Percentiles rank a stretch among this genome's conserved stretches.
Conservation (phyloP, 345 rosid species). For the Abelmoschus esculentus region DNA sequence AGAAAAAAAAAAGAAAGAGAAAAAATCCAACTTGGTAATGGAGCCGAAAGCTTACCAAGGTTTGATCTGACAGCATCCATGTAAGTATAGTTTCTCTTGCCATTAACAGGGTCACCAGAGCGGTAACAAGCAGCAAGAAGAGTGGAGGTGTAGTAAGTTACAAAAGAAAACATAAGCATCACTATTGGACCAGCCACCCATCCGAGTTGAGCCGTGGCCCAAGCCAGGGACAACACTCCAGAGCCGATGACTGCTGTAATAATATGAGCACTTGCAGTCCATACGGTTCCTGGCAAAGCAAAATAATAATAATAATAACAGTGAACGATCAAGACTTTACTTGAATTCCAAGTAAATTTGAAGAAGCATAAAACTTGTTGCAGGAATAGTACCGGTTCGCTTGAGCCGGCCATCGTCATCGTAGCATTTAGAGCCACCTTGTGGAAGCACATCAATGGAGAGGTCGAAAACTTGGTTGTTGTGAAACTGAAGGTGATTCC, state of each 20-base stretch:
- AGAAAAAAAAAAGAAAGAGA: background rate
- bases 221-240: constrained; percentile 38
- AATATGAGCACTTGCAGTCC: constrained; percentile 43
- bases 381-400: constrained; percentile 47
- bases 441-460: constrained; percentile 31
- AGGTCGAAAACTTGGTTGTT: constrained; percentile 24
- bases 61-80: constrained; percentile 48
- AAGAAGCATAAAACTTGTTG: background rate
- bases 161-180: constrained; percentile 32
- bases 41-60: constrained; percentile 14
- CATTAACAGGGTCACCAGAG: constrained; percentile 32
- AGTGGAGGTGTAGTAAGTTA: constrained; percentile 40
- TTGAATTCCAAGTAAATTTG: too few species aligned
- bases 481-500: background rate
- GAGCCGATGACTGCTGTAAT: constrained; percentile 48
- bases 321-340: too few species aligned
- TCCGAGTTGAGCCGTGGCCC: constrained; percentile 48
- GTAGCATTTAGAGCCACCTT: constrained; percentile 43
- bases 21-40: constrained; percentile 1
- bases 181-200: constrained; percentile 41
- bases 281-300: constrained; percentile 23
- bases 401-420: constrained; percentile 74
- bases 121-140: constrained; percentile 52
- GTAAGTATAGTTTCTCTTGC: constrained; percentile 57
- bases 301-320: too few species aligned